A percentile compares a stretch with the other conserved stretches of the same genome.
These are phyloP conservation scores for Aspergillus glaucus DNA, from an alignment of 2,329 filamentous ascomycete genomes.

Conservation along the genomic window DNA sequence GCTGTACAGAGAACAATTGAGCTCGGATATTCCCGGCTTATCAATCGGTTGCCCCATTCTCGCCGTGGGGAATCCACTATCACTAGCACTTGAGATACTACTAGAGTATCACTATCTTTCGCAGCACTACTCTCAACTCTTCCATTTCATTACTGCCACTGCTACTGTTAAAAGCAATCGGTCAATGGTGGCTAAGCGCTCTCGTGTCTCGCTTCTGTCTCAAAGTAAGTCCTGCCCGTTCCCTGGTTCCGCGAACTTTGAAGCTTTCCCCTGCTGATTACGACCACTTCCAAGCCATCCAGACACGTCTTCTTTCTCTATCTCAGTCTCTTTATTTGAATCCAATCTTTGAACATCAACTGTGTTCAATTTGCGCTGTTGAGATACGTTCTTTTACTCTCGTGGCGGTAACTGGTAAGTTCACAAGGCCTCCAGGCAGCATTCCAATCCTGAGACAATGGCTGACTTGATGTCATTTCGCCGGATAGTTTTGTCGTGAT, in stretches of 20 bases:
- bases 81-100: not conserved
- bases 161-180: too few relatives aligned
- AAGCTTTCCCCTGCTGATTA: not conserved
- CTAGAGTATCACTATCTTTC: not conserved
- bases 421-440: not conserved
- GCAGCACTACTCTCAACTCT: not conserved
- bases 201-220: too few relatives aligned
- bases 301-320: not conserved
- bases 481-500: not conserved
- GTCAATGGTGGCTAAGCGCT: too few relatives aligned
- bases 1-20: too few relatives aligned
- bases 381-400: not conserved
- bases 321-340: not conserved
- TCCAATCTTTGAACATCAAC: too few relatives aligned
- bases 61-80: not conserved
- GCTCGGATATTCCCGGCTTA: constrained; percentile 2
- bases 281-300: not conserved
- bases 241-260: not conserved
- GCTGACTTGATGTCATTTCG: not conserved
- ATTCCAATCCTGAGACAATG: not conserved
- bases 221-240: not conserved
- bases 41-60: not conserved
- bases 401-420: not conserved
- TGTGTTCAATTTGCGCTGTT: not conserved
- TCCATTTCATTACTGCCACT: not conserved